Base-by-base conservation (phyloP, 2,329 filamentous ascomycete genomes). In the Pezicula radicicola region DNA sequence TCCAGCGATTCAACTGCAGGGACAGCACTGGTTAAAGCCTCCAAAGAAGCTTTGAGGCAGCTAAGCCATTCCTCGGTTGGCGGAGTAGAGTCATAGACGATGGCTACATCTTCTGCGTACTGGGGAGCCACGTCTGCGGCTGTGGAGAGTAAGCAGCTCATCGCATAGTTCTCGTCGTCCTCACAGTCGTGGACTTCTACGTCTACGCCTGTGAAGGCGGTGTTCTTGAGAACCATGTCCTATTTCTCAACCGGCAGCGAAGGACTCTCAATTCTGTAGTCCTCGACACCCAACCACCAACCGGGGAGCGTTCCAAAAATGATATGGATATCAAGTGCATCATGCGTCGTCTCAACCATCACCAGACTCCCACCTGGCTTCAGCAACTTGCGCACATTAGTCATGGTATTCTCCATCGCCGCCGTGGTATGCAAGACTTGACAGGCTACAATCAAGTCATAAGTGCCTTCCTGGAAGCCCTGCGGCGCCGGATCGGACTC, bases 301-400 rank as follows among this genome's bases (percentile, higher is more conserved):
- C 55, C 51, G 39, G 51, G 37, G 3, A 63, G 42, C 3, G 55
- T 15, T 18, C 59, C 59, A 36, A 51, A 51, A 10, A 52, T 35
- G 25, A 59, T 35, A 15, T 35, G 28, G 9, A 51, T 28, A 41
- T 46, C 46, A 15, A 52, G 16, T 16, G 27, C 15, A 5, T 47
- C 46, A 13, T 33, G 40, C 4, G 51, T 60, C 25, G 35, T 58
- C 36, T 68, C 66, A 3, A 60, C 43, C 8, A 68, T 19, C 7
- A 68, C 13, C 1, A 68, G 55, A 18, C 55, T 60, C 0, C 66
- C 68, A 1, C 60, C 59, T 1, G 65, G 62, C 37, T 59, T 63
- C 0, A 70, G 50, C 4, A 69, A 55, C 12, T 55, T 63, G 1
- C 56, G 52, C 27, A 58, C 57, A 49, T 69, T 59, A 0, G 15